Percentiles rank a stretch among this genome's conserved stretches.
Evolutionary conservation across 306 rosid species (phyloP).

Genomic region (Cucurbita ficifolia): DNA sequence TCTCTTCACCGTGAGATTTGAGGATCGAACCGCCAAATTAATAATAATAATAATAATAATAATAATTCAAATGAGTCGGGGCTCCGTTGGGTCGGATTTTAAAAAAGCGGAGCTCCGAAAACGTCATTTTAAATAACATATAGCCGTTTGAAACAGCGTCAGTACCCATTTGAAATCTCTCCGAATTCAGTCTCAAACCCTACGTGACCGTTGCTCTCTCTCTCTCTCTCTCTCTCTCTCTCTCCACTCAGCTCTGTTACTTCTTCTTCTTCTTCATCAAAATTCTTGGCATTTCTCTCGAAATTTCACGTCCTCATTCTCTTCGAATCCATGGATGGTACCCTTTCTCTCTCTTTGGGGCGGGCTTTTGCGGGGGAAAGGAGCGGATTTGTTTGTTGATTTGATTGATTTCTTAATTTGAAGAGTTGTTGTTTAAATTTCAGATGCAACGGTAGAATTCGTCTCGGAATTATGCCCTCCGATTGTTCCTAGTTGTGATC

Average conservation of each 20-base stretch:
- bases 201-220: conserved; percentile 18
- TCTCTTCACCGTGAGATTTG: no score
- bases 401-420: not conserved
- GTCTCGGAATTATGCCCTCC: conserved; percentile 15
- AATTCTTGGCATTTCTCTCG: not conserved
- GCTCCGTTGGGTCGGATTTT: not conserved
- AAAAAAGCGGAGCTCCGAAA: not conserved
- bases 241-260: conserved; percentile 5
- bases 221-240: conserved; percentile 7
- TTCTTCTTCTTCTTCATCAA: conserved; percentile 9
- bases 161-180: conserved; percentile 34
- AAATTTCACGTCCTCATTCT: not conserved
- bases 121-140: not conserved
- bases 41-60: no score
- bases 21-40: no score
- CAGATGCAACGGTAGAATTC: conserved; percentile 38
- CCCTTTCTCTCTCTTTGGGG: conserved; percentile 1
- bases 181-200: conserved; percentile 13
- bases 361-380: not conserved
- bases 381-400: not conserved
- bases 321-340: conserved; percentile 39
- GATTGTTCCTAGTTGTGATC: conserved; percentile 18
- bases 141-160: conserved; percentile 40
- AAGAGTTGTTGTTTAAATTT: conserved; percentile 6
- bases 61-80: not conserved